phyloP scores from a whole-genome alignment of 2,329 filamentous ascomycete species.

The Colletotrichum brevisporum region DNA sequence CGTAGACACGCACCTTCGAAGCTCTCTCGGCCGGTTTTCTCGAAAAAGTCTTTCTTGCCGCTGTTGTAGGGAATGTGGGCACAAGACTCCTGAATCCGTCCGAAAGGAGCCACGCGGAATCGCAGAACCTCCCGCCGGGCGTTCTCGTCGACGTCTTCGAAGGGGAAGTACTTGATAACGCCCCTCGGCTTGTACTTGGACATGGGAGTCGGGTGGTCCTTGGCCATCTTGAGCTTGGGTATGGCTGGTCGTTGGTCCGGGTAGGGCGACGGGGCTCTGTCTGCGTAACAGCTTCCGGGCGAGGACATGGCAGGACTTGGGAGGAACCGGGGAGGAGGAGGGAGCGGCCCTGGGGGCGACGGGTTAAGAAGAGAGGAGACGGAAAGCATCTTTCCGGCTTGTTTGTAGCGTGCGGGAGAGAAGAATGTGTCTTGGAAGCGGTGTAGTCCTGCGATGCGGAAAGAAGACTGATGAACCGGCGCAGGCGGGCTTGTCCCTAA shows the following conservation, averaged over 20 bases:
- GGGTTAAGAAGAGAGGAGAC: slow-evolving; percentile 78
- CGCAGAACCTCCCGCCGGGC: slow-evolving; percentile 70
- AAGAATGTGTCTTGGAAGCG: slow-evolving; percentile 39
- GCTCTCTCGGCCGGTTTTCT: slow-evolving; percentile 87
- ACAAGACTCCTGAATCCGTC: slow-evolving; percentile 72
- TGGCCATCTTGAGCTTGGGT: slow-evolving; percentile 72
- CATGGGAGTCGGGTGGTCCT: slow-evolving; percentile 73
- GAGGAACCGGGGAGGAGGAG: slow-evolving; percentile 56
- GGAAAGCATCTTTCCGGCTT: slow-evolving; percentile 69
- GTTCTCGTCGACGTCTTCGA: slow-evolving; percentile 74
- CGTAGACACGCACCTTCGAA: slow-evolving; percentile 79
- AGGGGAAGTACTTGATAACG: slow-evolving; percentile 80
- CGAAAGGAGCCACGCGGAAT: slow-evolving; percentile 77
- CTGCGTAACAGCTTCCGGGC: slow-evolving; percentile 51
- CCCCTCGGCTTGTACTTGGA: slow-evolving; percentile 74
- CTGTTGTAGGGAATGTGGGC: slow-evolving; percentile 94
- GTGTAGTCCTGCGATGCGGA: slow-evolving; percentile 34
- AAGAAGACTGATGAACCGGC: slow-evolving; percentile 24
- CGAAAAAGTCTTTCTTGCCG: slow-evolving; percentile 89
- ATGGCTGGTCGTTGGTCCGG: slow-evolving; percentile 46
- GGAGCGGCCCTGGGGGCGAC: slow-evolving; percentile 57
- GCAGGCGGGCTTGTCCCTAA: slow-evolving; percentile 29
- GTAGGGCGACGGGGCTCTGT: slow-evolving; percentile 47
- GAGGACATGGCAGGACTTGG: slow-evolving; percentile 57
- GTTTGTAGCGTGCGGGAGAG: slow-evolving; percentile 20